Evolutionary conservation across 768 basidiomycete genomes (phyloP), one percentile per base, ranked within the genome.

Genomic region (Pulveroboletus sp.): DNA sequence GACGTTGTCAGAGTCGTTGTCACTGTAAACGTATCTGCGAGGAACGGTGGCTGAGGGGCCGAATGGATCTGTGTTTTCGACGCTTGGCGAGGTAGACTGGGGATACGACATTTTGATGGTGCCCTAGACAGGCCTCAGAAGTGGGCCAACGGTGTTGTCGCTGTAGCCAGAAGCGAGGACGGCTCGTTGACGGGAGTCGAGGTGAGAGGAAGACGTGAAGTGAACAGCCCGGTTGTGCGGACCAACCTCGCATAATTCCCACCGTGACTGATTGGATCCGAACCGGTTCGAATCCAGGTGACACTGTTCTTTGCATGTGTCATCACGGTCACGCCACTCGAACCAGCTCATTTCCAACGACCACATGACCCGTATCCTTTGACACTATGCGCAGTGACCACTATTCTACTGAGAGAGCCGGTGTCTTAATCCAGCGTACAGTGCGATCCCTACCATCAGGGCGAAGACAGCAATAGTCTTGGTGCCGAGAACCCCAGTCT

Each of bases 1-100:
- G 55, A 77, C 72, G 56, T 83, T 73, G 66, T 87, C 86, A 32
- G 83, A 83, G 60, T 89, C 86, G 63, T 81, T 82, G 75, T 90
- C 88, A 70, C 82, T 86, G 69, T 82, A 84, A 39, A 77, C 17
- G 72, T 70, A 76, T 53, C 73, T 73, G 55, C 62, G 68, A 57
- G 61, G 63, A 32, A 62, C 64, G 56, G 62, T 69, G 60, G 58
- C 69, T 51, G 63, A 69, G 55, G 71, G 64, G 43, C 71, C 74
- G 69, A 86, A 89, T 51, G 85, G 86, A 69, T 89, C 86, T 57
- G 74, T 71, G 27, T 78, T 78, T 60, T 86, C 82, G 56, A 81
- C 74, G 36, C 83, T 77, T 27, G 76, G 73, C 6, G 82, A 81
- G 10, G 82, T 77, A 32, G 72, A 69, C 14, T 82, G 79, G 46